A percentile compares a stretch with the other conserved stretches of the same genome.
Conservation (phyloP, 2,329 filamentous ascomycete genomes). For the Colletotrichum liaoningense region DNA sequence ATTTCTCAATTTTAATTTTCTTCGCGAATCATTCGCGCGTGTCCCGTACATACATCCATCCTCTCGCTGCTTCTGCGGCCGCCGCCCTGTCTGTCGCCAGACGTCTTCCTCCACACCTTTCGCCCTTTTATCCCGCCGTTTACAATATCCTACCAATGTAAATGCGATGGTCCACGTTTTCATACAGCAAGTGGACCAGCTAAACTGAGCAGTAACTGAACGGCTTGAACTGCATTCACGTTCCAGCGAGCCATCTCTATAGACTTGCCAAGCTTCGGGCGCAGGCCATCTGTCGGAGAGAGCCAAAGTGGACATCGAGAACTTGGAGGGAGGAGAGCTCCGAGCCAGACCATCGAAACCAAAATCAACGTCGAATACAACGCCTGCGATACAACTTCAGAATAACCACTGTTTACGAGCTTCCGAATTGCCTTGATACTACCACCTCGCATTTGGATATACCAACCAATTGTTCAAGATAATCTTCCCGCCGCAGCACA, state of each 20-base stretch:
- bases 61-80: not conserved
- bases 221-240: constrained; percentile 42
- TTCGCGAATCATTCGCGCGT: constrained; percentile 3
- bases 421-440: not conserved
- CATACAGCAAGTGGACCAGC: constrained; percentile 45
- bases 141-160: constrained; percentile 57
- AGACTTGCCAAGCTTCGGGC: constrained; percentile 51
- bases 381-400: not conserved
- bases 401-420: not conserved
- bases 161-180: constrained; percentile 56
- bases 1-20: not conserved
- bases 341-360: not conserved
- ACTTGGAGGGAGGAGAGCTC: constrained; percentile 30
- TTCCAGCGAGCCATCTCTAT: constrained; percentile 45
- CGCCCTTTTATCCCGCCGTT: constrained; percentile 44
- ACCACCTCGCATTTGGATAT: not conserved
- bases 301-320: constrained; percentile 38
- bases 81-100: constrained; percentile 18
- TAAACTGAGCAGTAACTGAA: constrained; percentile 49
- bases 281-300: constrained; percentile 41
- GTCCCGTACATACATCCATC: constrained; percentile 3
- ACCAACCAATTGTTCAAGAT: not conserved
- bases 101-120: constrained; percentile 38
- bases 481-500: not conserved
- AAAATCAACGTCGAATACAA: not conserved